phyloP scores from a whole-genome alignment of 352 stramenopile genomes.

The Globisporangium carolinianum region DNA sequence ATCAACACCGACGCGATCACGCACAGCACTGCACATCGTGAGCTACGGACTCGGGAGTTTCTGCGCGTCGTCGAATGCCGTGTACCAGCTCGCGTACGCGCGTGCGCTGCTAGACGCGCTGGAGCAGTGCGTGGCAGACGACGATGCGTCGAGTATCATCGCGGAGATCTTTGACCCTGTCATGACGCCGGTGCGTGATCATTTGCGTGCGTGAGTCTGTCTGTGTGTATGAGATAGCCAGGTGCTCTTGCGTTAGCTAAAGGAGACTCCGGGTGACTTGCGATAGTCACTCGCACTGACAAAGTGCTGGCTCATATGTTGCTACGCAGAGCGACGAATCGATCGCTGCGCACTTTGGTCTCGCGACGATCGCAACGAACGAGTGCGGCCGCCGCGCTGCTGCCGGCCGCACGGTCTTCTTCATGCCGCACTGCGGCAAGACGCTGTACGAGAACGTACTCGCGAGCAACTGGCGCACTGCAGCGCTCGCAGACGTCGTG shows the following conservation, averaged over 20 bases:
- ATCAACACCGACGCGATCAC: background rate
- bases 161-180: slow-evolving; percentile 68
- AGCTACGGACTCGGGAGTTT: slow-evolving; percentile 77
- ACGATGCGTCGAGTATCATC: background rate
- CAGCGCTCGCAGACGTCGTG: slow-evolving; percentile 28
- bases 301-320: no score
- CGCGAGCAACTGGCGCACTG: slow-evolving; percentile 59
- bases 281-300: background rate
- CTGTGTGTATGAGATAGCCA: no score
- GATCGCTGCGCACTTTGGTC: slow-evolving; percentile 35
- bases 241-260: no score
- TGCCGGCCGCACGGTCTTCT: slow-evolving; percentile 66
- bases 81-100: slow-evolving; percentile 66
- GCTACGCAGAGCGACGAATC: slow-evolving; percentile 39
- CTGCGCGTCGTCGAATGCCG: slow-evolving; percentile 59
- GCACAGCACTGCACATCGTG: slow-evolving; percentile 25
- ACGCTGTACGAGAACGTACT: slow-evolving; percentile 88
- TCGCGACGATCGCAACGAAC: slow-evolving; percentile 52
- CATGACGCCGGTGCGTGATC: slow-evolving; percentile 54
- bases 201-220: background rate
- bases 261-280: background rate
- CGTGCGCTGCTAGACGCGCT: slow-evolving; percentile 31
- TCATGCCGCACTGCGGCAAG: slow-evolving; percentile 89
- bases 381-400: slow-evolving; percentile 44
- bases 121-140: background rate